Percentiles rank a stretch among this genome's conserved stretches.
Evolutionary conservation across 1,284 basidiomycete species (phyloP).

Genomic region (Cystobasidium slooffiae): DNA sequence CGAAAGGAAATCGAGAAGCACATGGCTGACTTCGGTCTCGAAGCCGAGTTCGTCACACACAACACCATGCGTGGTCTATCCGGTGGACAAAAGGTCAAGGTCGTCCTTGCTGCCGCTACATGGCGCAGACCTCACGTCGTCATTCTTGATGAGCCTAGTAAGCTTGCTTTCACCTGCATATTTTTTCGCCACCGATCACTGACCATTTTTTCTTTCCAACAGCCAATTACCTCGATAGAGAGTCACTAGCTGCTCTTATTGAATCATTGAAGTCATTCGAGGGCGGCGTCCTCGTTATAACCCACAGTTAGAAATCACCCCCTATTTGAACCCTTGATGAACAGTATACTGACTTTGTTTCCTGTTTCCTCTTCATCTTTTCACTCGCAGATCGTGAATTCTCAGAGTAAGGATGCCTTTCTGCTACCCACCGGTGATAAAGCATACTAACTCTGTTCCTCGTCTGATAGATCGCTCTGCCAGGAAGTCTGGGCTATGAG

Average conservation of each 20-base stretch:
- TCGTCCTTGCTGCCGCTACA: constrained; percentile 51
- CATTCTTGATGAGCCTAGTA: constrained; percentile 96
- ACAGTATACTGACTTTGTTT: no score
- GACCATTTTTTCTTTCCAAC: constrained; percentile 26
- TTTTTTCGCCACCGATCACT: constrained; percentile 47
- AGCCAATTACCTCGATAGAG: constrained; percentile 86
- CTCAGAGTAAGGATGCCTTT: no score
- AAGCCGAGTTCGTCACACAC: constrained; percentile 94
- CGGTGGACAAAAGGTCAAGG: constrained; percentile 99
- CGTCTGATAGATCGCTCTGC: no score
- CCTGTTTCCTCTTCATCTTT: no score
- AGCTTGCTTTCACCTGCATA: constrained; percentile 54
- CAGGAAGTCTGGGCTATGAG: constrained; percentile 56
- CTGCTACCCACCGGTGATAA: no score
- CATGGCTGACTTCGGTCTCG: constrained; percentile 94
- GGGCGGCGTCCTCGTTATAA: constrained; percentile 91
- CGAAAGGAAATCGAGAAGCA: constrained; percentile 98
- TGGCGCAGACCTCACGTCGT: constrained; percentile 98
- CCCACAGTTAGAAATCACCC: no score
- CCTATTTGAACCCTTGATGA: no score
- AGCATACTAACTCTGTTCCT: no score
- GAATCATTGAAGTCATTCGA: constrained; percentile 94
- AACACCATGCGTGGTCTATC: constrained; percentile 76
- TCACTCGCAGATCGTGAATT: no score
- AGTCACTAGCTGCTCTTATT: constrained; percentile 94